phyloP scores from a whole-genome alignment of 129 eudicot genomes.

The Chrysanthemum lavandulifolium region DNA sequence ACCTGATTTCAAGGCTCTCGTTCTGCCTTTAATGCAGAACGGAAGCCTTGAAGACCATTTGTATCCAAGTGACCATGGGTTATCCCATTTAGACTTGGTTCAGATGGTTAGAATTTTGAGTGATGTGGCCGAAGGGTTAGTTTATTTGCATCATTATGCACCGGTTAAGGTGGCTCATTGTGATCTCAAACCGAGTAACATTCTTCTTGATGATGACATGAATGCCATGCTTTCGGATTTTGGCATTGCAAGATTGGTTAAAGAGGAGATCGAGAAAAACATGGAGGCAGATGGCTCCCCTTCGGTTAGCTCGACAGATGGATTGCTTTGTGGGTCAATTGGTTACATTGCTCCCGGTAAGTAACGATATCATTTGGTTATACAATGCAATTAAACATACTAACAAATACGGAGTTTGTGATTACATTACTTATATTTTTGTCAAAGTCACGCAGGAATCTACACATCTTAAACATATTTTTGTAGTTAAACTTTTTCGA shows the following conservation, averaged over 20 bases:
- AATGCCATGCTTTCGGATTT: conserved; percentile 82
- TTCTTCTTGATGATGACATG: conserved; percentile 82
- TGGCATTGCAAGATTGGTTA: conserved; percentile 70
- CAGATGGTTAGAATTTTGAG: conserved; percentile 66
- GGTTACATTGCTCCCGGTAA: conserved; percentile 95
- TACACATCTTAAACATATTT: neutral
- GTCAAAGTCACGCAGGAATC: neutral
- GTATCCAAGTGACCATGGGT: conserved; percentile 45
- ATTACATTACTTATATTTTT: no score
- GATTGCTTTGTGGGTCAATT: conserved; percentile 73
- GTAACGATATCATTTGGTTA: neutral
- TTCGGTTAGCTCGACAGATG: conserved; percentile 56
- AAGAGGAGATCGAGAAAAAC: conserved; percentile 42
- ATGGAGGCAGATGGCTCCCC: conserved; percentile 31
- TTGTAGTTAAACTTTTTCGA: neutral
- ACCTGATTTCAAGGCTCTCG: conserved; percentile 85
- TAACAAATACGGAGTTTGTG: neutral
- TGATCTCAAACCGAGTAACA: conserved; percentile 90
- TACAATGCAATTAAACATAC: neutral
- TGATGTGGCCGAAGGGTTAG: conserved; percentile 85
- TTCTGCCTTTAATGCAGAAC: conserved; percentile 73
- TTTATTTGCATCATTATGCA: conserved; percentile 75
- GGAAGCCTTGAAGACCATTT: conserved; percentile 85
- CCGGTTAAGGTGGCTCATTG: conserved; percentile 88
- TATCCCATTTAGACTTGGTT: conserved; percentile 42